Evolutionary conservation across 805 yeast species (phyloP), one percentile per base, ranked within the genome.

Genomic region (Lipomyces chichibuensis): DNA sequence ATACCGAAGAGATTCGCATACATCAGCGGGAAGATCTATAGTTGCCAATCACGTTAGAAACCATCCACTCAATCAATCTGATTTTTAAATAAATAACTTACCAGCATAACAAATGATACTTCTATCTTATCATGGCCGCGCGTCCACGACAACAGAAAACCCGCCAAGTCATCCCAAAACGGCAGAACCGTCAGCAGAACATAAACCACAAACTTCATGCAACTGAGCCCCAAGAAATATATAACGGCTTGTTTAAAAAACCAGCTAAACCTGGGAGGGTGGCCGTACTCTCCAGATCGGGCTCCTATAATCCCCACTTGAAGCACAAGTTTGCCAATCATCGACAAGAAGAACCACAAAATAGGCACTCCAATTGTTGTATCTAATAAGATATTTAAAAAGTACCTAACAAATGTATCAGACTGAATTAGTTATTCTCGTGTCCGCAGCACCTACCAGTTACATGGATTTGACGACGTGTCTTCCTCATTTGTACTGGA

Each of bases 281-380:
- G 75, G 1, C 94, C 94, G 76, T 87, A 88, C 70, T 85, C 83
- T n/a, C 88, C 88, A 4, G 87, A 83, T 56, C 75, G 67, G 35
- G 79, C 78, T 51, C 79, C 82, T 17, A 67, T 71, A 39, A 84
- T 78, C 27, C 85, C 82, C 2, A 83, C 72, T 39, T 74, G 74
- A 69, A 80, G 80, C 25, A 85, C 84, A 1, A 81, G 63, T 20
- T 37, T 37, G 17, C 77, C 78, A 75, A 88, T 88, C 1, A 87
- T 80, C 2, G 81, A 68, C 35, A 93, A 81, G 29, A 81, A 77
- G 6, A 77, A 77, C 86, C 91, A 90, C 32, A 90, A 79, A 1
- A 94, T 84, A 6, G 96, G 96, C 2, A 94, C 94, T 0, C 99
- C 99, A 6, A 93, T 83, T 0, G 99, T 94, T 54, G 98, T 93